Evolutionary conservation across 2,329 filamentous ascomycete species (phyloP).

Genomic region (Exophiala xenobiotica): DNA sequence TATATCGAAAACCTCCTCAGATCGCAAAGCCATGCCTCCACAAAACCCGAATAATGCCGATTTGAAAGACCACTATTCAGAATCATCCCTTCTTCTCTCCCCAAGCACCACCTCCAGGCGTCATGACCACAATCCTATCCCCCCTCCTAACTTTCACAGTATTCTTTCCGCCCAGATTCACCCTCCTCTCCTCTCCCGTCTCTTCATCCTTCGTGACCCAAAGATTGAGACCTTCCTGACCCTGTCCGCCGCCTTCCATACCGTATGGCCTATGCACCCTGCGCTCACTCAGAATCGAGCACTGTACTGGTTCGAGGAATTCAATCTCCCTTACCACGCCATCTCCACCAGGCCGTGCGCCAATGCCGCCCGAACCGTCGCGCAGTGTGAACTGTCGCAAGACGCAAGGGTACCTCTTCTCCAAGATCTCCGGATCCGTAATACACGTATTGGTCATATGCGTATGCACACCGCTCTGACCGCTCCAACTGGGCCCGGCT

Average conservation of each 20-base stretch:
- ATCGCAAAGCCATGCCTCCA: no score
- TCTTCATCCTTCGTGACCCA: slow-evolving; percentile 28
- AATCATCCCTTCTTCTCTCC: slow-evolving; percentile 3
- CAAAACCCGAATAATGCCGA: no score
- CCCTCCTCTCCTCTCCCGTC: slow-evolving; percentile 14
- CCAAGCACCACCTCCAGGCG: slow-evolving; percentile 26
- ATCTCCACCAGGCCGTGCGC: slow-evolving; percentile 69
- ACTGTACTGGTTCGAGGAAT: slow-evolving; percentile 74
- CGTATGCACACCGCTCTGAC: slow-evolving; percentile 73
- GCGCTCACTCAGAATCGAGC: slow-evolving; percentile 39
- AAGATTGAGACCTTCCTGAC: slow-evolving; percentile 27
- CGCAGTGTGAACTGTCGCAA: slow-evolving; percentile 69
- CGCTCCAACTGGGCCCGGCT: slow-evolving; percentile 70
- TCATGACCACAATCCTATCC: slow-evolving; percentile 39
- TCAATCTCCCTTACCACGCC: slow-evolving; percentile 78
- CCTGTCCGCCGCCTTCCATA: slow-evolving; percentile 30
- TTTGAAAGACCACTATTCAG: background rate
- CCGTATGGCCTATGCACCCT: slow-evolving; percentile 31
- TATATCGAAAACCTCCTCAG: no score
- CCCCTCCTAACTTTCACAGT: slow-evolving; percentile 33
- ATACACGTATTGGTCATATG: slow-evolving; percentile 88
- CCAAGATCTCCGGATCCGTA: slow-evolving; percentile 76
- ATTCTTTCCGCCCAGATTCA: slow-evolving; percentile 32
- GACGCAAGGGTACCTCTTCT: slow-evolving; percentile 72
- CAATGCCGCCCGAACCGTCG: slow-evolving; percentile 61